These are phyloP conservation scores for Fusarium sp. DNA, from an alignment of 2,329 filamentous ascomycete genomes.

Conservation along the genomic window DNA sequence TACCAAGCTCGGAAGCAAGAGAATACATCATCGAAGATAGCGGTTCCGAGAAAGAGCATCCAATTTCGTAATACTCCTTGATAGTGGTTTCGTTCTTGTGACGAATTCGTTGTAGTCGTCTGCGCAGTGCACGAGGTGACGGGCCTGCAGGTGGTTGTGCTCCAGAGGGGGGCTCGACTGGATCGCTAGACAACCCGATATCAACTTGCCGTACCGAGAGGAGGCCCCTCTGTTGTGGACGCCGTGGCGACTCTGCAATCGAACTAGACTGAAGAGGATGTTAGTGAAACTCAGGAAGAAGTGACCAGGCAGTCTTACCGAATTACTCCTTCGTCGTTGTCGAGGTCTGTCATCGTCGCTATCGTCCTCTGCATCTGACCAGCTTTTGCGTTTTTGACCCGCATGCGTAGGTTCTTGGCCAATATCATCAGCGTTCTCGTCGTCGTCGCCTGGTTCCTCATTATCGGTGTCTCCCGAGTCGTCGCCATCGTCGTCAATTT, in stretches of 20 bases:
- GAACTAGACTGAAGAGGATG: constrained; percentile 65
- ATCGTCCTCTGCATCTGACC: constrained; percentile 77
- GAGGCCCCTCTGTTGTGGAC: constrained; percentile 70
- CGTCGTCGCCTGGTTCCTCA: constrained; percentile 58
- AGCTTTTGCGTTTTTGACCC: constrained; percentile 83
- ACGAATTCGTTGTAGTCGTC: constrained; percentile 78
- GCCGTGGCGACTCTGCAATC: constrained; percentile 72
- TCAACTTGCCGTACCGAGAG: constrained; percentile 64
- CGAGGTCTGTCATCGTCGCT: constrained; percentile 80
- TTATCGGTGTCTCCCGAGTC: constrained; percentile 69
- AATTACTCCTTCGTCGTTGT: constrained; percentile 88
- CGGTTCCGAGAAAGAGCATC: constrained; percentile 92
- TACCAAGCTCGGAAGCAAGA: constrained; percentile 90
- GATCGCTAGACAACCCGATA: constrained; percentile 60
- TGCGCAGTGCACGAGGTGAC: constrained; percentile 77
- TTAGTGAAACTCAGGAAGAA: constrained; percentile 28
- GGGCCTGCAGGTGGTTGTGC: constrained; percentile 69
- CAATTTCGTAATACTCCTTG: constrained; percentile 84
- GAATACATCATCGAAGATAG: constrained; percentile 96
- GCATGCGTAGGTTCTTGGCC: constrained; percentile 54
- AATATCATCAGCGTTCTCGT: constrained; percentile 46
- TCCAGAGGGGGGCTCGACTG: constrained; percentile 65
- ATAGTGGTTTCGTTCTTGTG: constrained; percentile 81
- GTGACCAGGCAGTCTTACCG: constrained; percentile 63
- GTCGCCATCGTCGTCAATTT: constrained; percentile 79